Base-by-base conservation (phyloP, 208 protist genomes). In the Leptomonas pyrrhocoris region DNA sequence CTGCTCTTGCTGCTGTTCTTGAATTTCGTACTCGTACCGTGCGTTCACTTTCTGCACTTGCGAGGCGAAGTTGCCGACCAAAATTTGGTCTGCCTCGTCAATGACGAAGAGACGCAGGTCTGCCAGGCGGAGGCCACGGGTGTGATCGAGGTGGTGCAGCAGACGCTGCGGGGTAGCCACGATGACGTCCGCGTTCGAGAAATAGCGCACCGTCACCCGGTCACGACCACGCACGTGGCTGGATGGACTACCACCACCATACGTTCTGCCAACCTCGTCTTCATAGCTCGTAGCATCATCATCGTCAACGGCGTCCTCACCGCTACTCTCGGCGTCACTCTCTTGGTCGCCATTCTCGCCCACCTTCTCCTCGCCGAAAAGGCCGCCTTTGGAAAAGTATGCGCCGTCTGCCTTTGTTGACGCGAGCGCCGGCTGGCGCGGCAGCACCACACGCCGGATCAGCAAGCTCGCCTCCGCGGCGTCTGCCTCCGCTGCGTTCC, bases 41-140 rank as follows among this genome's bases (percentile, higher is more conserved):
- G 83, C 85, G 55, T 94, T 82, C 16, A 96, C 88, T 63, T 94
- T 93, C 40, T 80, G 77, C 21, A 94, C 87, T 63, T 86, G 84
- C 45, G 83, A 85, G 3, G 89, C 74, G 70, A 94, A 94, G 79
- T 80, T 89, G 7, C 92, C 89, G 4, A 77, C 75, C 18, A 97
- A 83, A 1, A 97, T 88, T 57, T 97, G 88, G 57, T 97, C 92
- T 8, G 92, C 92, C 69, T 97, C 92, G 72, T 97, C 92, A 46
- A 97, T 90, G 45, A 97, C 89, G 28, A 95, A 76, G 49, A 97
- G 74, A 15, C 81, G 85, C 36, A 97, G 80, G 40, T 72, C 51
- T 1, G 65, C 72, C 15, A 96, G 84, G 46, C 68, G 78, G 31
- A 96, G 70, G 2, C 86, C 89, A 19, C 63, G 65, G 16, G 87